These are phyloP conservation scores for Sugiyamaella smithiae DNA, from an alignment of 805 yeast species.

Conservation along the genomic window DNA sequence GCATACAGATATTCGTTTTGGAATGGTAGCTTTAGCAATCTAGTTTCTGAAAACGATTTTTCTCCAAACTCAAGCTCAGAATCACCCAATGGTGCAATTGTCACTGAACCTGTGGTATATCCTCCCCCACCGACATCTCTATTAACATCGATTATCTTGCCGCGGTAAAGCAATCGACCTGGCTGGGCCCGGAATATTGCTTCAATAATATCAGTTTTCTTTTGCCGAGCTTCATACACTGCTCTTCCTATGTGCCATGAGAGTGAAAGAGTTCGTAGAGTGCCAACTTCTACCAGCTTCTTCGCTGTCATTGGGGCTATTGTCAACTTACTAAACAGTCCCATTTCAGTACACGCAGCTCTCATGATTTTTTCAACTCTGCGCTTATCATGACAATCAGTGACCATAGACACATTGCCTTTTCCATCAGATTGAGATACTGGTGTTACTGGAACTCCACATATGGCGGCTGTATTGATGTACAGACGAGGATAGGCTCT, in stretches of 20 bases:
- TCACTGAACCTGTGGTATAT: slow-evolving; percentile 45
- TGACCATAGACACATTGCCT: slow-evolving; percentile 35
- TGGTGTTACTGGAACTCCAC: neutral
- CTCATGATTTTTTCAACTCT: slow-evolving; percentile 41
- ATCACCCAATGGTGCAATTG: slow-evolving; percentile 27
- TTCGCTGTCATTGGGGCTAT: slow-evolving; percentile 35
- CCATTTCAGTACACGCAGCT: slow-evolving; percentile 43
- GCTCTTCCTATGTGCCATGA: slow-evolving; percentile 51
- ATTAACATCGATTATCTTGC: slow-evolving; percentile 45
- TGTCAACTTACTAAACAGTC: slow-evolving; percentile 40
- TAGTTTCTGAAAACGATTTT: neutral
- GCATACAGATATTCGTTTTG: slow-evolving; percentile 47
- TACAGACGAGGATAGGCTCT: slow-evolving; percentile 12
- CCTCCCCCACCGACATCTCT: slow-evolving; percentile 40
- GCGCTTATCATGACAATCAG: slow-evolving; percentile 24
- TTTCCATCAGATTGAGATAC: slow-evolving; percentile 33
- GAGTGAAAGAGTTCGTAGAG: slow-evolving; percentile 38
- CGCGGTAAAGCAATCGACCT: slow-evolving; percentile 20
- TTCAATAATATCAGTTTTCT: slow-evolving; percentile 33
- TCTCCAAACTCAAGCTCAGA: neutral
- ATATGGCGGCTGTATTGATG: slow-evolving; percentile 8
- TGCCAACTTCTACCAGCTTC: slow-evolving; percentile 31
- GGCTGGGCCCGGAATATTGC: slow-evolving; percentile 30
- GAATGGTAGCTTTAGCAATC: slow-evolving; percentile 39
- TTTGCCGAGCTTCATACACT: slow-evolving; percentile 39